Evolutionary conservation across 768 basidiomycete genomes (phyloP).

Genomic region (Agrocybe praecox): DNA sequence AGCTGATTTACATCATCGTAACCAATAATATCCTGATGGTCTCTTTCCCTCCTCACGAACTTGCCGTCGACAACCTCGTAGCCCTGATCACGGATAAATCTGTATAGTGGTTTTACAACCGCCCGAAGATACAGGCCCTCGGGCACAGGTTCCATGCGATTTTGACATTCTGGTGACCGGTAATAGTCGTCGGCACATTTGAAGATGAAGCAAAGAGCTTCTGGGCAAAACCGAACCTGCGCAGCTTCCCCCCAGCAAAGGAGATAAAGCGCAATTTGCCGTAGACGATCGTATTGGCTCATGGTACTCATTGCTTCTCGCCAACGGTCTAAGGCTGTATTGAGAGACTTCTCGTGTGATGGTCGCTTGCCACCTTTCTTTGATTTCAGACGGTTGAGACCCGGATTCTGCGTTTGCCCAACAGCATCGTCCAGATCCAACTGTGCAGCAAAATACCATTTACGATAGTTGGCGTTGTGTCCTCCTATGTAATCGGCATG

Average conservation of each 20-base stretch:
- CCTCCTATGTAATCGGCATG: conserved; percentile 99
- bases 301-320: conserved; percentile 98
- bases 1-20: conserved; percentile 99
- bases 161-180: conserved; percentile 97
- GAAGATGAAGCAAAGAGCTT: conserved; percentile 99
- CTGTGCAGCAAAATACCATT: conserved; percentile 99
- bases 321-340: conserved; percentile 90
- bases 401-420: conserved; percentile 90
- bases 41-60: conserved; percentile 90
- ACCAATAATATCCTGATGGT: conserved; percentile 94
- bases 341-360: conserved; percentile 64
- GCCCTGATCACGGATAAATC: conserved; percentile 96
- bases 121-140: conserved; percentile 93
- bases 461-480: conserved; percentile 97
- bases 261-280: conserved; percentile 94
- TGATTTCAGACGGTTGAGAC: conserved; percentile 81
- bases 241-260: conserved; percentile 99
- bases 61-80: conserved; percentile 96
- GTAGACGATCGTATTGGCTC: conserved; percentile 96
- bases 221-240: conserved; percentile 94
- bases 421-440: conserved; percentile 98
- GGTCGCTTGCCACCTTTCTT: conserved; percentile 55
- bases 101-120: conserved; percentile 92
- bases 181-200: conserved; percentile 99
- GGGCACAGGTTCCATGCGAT: conserved; percentile 85